These are phyloP conservation scores for Boletus speciosus DNA, from an alignment of 768 basidiomycete species.

Conservation along the genomic window DNA sequence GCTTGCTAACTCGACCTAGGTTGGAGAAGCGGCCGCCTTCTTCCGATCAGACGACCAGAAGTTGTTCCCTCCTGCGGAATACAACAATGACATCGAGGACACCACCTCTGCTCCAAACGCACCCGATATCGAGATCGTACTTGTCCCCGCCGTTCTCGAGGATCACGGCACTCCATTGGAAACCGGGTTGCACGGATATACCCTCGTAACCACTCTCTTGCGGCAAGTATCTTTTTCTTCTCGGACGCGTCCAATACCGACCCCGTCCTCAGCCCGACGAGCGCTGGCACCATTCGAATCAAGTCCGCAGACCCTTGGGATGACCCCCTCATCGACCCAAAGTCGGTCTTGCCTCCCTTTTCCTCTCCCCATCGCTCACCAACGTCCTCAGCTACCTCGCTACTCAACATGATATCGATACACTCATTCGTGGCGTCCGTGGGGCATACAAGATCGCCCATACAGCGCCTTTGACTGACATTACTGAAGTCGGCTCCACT, in stretches of 20 bases:
- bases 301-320: slow-evolving; percentile 41
- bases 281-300: slow-evolving; percentile 39
- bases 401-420: slow-evolving; percentile 38
- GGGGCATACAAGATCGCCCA: slow-evolving; percentile 36
- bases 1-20: slow-evolving; percentile 13
- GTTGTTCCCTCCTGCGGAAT: slow-evolving; percentile 31
- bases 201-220: slow-evolving; percentile 18
- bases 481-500: slow-evolving; percentile 32
- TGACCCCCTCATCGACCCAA: slow-evolving; percentile 42
- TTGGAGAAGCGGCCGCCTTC: slow-evolving; percentile 31
- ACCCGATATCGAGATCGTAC: slow-evolving; percentile 30
- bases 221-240: slow-evolving; percentile 18
- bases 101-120: slow-evolving; percentile 28
- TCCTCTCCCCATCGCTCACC: background rate
- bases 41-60: slow-evolving; percentile 31
- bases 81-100: slow-evolving; percentile 26
- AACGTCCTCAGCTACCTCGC: slow-evolving; percentile 37
- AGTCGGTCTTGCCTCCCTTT: slow-evolving; percentile 24
- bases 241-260: background rate
- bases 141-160: slow-evolving; percentile 4
- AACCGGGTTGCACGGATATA: slow-evolving; percentile 15
- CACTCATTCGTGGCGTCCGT: slow-evolving; percentile 40
- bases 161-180: background rate
- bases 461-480: slow-evolving; percentile 36
- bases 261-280: slow-evolving; percentile 37